Conservation (phyloP, 2,329 filamentous ascomycete genomes). For the Thelonectria discophora region DNA sequence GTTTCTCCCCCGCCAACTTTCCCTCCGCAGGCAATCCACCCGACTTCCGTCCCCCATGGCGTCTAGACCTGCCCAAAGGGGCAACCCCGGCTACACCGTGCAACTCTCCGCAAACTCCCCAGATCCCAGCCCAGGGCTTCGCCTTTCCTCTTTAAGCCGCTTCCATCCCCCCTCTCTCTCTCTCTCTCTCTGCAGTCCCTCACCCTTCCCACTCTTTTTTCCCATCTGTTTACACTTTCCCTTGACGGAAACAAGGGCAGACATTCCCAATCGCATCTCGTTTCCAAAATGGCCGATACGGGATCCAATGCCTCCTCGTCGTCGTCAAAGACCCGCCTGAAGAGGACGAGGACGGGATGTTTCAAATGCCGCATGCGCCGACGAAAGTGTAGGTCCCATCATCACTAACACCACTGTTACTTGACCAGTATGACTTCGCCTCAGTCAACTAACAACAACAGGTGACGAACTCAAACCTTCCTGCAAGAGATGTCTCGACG, state of each 20-base stretch:
- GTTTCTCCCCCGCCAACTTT: no score
- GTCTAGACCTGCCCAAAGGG: slow-evolving; percentile 30
- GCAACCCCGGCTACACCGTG: slow-evolving; percentile 17
- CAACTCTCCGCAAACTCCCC: slow-evolving; percentile 4
- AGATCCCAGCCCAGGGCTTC: slow-evolving; percentile 30
- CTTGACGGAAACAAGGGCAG: neutral
- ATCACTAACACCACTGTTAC: no score
- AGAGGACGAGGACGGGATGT: slow-evolving; percentile 55
- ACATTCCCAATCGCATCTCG: no score
- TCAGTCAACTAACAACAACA: slow-evolving; percentile 38
- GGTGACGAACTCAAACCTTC: slow-evolving; percentile 61
- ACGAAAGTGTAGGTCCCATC: slow-evolving; percentile 56
- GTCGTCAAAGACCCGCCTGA: slow-evolving; percentile 35
- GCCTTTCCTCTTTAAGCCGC: slow-evolving; percentile 34
- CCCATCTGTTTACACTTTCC: slow-evolving; percentile 7
- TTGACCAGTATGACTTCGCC: no score
- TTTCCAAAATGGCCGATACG: slow-evolving; percentile 27
- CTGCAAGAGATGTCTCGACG: slow-evolving; percentile 57
- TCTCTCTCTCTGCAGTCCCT: slow-evolving; percentile 8
- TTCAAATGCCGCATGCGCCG: slow-evolving; percentile 58
- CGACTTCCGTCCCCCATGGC: neutral
- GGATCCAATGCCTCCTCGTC: slow-evolving; percentile 21
- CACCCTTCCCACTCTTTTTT: slow-evolving; percentile 20
- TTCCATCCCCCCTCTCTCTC: neutral
- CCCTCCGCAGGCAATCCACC: no score